Base-by-base conservation (phyloP, 768 basidiomycete species). In the Leucocoprinus sp. region DNA sequence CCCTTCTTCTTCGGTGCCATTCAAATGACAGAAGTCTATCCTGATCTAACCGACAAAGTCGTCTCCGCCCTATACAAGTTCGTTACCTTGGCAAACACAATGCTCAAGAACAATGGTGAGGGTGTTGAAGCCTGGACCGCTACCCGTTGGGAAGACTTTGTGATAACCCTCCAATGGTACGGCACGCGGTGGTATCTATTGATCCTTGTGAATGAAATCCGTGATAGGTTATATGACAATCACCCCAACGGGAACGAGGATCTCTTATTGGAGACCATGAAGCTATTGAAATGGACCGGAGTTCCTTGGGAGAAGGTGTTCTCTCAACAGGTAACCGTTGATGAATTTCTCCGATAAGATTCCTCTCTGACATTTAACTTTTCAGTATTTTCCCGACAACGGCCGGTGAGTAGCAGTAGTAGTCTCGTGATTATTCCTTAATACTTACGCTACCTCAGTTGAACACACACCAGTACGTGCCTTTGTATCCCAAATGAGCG, bases 1-100 rank as follows among this genome's bases (percentile, higher is more conserved):
- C 75, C 76, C 0, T 77, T 76, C 61, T 67, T 78, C 56, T 74
- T 77, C 49, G 75, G 75, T 11, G 76, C 74, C 2, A 76, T 76
- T 22, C 75, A 77, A 60, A 72, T 76, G 69, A 67, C 68, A 1
- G 76, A 77, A 53, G 61, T 59, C 34, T 54, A 75, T 52, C 62
- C 72, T 1, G 55, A 70, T 0, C 58, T 74, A 33, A 68, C 70
- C 2, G 58, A 60, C 35, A 54, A 61, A 41, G 72, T 76, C n/a
- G 72, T 74, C 2, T 63, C 64, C 6, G 69, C 74, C 1, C 54
- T 78, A 46, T 63, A 76, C 57, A 78, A 74, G 51, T 79, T 79
- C 42, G 71, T 76, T 22, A 48, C 58, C 5, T 55, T 77, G 19
- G 75, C 75, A 15, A 77, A 77, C 52, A 61, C 64, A 2, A 79